Conservation (phyloP, 140 eudicot species). For the Erigeron philadelphicus region DNA sequence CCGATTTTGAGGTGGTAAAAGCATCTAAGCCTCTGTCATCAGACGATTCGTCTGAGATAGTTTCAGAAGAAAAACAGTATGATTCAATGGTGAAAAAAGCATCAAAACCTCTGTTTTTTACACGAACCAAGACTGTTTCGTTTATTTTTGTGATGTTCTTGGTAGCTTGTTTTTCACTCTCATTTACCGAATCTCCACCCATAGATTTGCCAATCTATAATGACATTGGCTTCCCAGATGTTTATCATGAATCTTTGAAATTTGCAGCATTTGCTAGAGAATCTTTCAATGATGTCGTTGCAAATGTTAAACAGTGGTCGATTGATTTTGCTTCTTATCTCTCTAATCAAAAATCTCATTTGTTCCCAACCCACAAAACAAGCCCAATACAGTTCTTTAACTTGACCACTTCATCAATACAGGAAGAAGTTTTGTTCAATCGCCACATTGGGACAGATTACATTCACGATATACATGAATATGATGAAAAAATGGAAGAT, state of each 20-base stretch:
- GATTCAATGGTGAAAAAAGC: slow-evolving; percentile 21
- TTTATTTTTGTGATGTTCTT: slow-evolving; percentile 40
- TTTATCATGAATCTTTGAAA: slow-evolving; percentile 37
- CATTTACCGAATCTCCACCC: slow-evolving; percentile 34
- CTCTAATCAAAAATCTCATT: slow-evolving; percentile 27
- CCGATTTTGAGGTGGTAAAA: slow-evolving; percentile 19
- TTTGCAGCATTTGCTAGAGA: slow-evolving; percentile 38
- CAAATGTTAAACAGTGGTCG: slow-evolving; percentile 37
- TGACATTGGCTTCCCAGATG: slow-evolving; percentile 31
- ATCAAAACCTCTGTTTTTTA: slow-evolving; percentile 30
- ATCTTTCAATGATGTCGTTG: slow-evolving; percentile 32
- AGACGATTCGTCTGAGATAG: slow-evolving; percentile 27
- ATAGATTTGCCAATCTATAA: slow-evolving; percentile 25
- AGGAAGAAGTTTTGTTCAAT: slow-evolving; percentile 28
- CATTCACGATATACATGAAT: slow-evolving; percentile 25
- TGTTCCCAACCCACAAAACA: slow-evolving; percentile 22
- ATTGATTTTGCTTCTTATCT: slow-evolving; percentile 32
- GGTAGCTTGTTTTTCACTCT: slow-evolving; percentile 41
- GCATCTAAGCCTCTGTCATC: slow-evolving; percentile 11
- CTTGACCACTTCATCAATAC: slow-evolving; percentile 34
- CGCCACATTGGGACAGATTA: slow-evolving; percentile 19
- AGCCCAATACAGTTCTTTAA: slow-evolving; percentile 39
- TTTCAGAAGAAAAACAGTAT: slow-evolving; percentile 22
- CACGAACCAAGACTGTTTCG: slow-evolving; percentile 35
- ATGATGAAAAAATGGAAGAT: slow-evolving; percentile 14